These are phyloP conservation scores for Chiua virens DNA, from an alignment of 768 basidiomycete genomes.

Conservation along the genomic window DNA sequence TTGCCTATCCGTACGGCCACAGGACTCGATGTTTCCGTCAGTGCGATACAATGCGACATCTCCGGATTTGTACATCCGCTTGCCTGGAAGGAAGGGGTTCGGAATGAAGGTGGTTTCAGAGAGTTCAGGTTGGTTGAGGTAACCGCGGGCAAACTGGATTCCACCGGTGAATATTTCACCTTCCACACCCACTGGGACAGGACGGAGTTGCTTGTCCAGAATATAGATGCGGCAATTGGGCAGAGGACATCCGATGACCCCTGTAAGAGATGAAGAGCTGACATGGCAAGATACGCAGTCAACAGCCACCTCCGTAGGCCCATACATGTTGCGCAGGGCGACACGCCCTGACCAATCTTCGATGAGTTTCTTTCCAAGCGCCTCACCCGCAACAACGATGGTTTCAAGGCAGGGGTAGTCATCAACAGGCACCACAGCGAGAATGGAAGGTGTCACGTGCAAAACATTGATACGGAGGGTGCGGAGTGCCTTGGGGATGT, in stretches of 20 bases:
- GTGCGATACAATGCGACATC: conserved; percentile 29
- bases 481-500: conserved; percentile 28
- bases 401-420: conserved; percentile 27
- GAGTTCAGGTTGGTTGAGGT: conserved; percentile 28
- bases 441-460: conserved; percentile 32
- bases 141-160: conserved; percentile 21
- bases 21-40: conserved; percentile 32
- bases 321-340: conserved; percentile 33
- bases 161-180: conserved; percentile 25
- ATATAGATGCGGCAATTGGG: conserved; percentile 31
- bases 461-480: conserved; percentile 26
- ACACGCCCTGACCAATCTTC: conserved; percentile 26
- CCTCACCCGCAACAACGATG: conserved; percentile 27
- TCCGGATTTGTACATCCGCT: conserved; percentile 32
- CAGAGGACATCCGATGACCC: conserved; percentile 32
- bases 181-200: conserved; percentile 29
- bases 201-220: conserved; percentile 27
- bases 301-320: conserved; percentile 33
- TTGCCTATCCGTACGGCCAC: conserved; percentile 34
- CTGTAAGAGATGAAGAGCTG: conserved; percentile 15
- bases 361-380: conserved; percentile 22
- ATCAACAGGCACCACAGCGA: conserved; percentile 25
- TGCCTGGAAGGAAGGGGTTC: conserved; percentile 29
- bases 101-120: conserved; percentile 26
- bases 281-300: conserved; percentile 30